Evolutionary conservation across 2,329 filamentous ascomycete genomes (phyloP).

Genomic region (Penicillium carneum): DNA sequence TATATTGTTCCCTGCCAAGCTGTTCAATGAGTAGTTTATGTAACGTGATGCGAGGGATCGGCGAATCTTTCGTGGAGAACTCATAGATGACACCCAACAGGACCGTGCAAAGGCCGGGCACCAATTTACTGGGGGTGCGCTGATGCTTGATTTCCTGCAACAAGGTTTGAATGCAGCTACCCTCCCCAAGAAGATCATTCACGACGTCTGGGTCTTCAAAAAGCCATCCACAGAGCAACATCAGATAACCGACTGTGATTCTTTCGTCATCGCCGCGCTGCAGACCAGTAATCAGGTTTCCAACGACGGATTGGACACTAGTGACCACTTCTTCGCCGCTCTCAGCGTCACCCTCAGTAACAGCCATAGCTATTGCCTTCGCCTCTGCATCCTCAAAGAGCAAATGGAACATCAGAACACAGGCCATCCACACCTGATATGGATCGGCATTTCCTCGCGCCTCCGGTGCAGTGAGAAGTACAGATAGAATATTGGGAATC

Average conservation of each 20-base stretch:
- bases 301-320: constrained; percentile 84
- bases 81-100: constrained; percentile 90
- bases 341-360: constrained; percentile 87
- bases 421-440: constrained; percentile 88
- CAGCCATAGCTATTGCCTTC: constrained; percentile 78
- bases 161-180: constrained; percentile 86
- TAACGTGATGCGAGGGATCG: constrained; percentile 80
- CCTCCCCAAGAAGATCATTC: constrained; percentile 90
- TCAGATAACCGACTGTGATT: constrained; percentile 82
- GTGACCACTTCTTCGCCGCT: constrained; percentile 94
- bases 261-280: constrained; percentile 79
- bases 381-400: constrained; percentile 79
- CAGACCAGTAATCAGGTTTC: constrained; percentile 82
- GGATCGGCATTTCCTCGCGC: constrained; percentile 73
- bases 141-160: constrained; percentile 75
- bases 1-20: constrained; percentile 84
- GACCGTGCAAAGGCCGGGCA: constrained; percentile 83
- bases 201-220: constrained; percentile 91
- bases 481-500: constrained; percentile 85
- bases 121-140: constrained; percentile 67
- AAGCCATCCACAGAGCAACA: constrained; percentile 86
- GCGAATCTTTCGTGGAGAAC: constrained; percentile 96
- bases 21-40: constrained; percentile 78
- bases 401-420: constrained; percentile 84
- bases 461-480: constrained; percentile 73